Evolutionary conservation across 768 basidiomycete genomes (phyloP), one percentile per base, ranked within the genome.

Genomic region (Leccinellum luteum): DNA sequence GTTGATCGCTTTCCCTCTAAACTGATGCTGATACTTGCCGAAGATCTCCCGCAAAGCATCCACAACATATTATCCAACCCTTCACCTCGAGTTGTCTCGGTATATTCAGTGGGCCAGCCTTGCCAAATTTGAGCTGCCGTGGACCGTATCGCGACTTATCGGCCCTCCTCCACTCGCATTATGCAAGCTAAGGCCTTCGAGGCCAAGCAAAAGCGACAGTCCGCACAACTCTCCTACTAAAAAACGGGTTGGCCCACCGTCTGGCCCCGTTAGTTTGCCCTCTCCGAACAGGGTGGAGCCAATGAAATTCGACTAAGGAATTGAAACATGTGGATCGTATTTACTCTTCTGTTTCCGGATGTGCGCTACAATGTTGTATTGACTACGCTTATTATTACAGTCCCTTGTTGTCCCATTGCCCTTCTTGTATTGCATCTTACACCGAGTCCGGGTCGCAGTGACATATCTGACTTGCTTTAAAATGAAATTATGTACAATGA

Each of bases 21-120:
- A 23, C 30, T 8, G 4, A 17, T 34, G 45, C 54, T 56, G 44
- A 51, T 34, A 47, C 21, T 50, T 28, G 35, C 14, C 30, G 3
- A 63, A 98, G 95, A 92, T 95, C 45, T 85, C 93, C 1, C 90
- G 97, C 51, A 98, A 98, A 73, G 94, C 97, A 15, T 98, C 95
- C 17, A 86, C 89, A 23, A 86, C 89, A 13, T 98, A 97, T 73
- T 99, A 99, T 72, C 93, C 94, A 0, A 89, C 86, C 3, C 82
- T 99, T 1, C 97, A 99, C 72, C 86, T 98, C 41, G 96, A 99
- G 73, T 77, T 99, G 51, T 83, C 94, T 14, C 85, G 94, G 31
- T 98, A 98, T 70, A 81, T 98, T 61, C 77, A 81, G 1, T 79
- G 85, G 60, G 85, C 87, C 3, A 74, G 73, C 25, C 77, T 80